Conservation (phyloP, 352 stramenopile species). For the Phytophthora podocarpi region DNA sequence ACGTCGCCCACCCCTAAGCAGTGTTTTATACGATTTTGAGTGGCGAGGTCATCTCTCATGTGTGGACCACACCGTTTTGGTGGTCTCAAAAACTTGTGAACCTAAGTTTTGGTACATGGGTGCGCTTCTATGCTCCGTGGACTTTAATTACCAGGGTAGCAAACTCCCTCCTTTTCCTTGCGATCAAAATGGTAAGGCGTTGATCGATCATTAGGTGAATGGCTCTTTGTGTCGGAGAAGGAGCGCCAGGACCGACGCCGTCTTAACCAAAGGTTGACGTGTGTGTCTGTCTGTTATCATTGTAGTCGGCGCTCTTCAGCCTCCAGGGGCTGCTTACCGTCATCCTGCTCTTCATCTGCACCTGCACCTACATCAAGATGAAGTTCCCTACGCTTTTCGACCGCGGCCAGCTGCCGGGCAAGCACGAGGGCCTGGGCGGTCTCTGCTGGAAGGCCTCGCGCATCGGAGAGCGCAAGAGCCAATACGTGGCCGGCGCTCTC, state of each 20-base stretch:
- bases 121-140: conserved; percentile 31
- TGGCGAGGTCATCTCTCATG: conserved; percentile 6
- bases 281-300: conserved; percentile 6
- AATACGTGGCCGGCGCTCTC: conserved; percentile 84
- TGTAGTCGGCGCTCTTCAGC: conserved; percentile 96
- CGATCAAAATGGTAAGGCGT: conserved; percentile 38
- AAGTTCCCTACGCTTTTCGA: conserved; percentile 97
- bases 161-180: too few species aligned
- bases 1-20: conserved; percentile 17
- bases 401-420: conserved; percentile 73
- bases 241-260: background rate
- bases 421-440: conserved; percentile 87
- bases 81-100: too few species aligned
- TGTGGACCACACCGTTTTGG: conserved; percentile 24
- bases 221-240: background rate
- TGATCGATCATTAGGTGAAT: background rate
- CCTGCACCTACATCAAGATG: conserved; percentile 96
- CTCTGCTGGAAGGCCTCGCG: conserved; percentile 93
- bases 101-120: background rate
- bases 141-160: too few species aligned
- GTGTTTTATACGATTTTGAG: background rate
- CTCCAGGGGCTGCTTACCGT: conserved; percentile 97
- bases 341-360: conserved; percentile 97
- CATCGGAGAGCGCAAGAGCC: conserved; percentile 92
- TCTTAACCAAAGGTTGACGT: conserved; percentile 14